Evolutionary conservation across 2,329 filamentous ascomycete genomes (phyloP).

Genomic region (Ramularia endophylla): DNA sequence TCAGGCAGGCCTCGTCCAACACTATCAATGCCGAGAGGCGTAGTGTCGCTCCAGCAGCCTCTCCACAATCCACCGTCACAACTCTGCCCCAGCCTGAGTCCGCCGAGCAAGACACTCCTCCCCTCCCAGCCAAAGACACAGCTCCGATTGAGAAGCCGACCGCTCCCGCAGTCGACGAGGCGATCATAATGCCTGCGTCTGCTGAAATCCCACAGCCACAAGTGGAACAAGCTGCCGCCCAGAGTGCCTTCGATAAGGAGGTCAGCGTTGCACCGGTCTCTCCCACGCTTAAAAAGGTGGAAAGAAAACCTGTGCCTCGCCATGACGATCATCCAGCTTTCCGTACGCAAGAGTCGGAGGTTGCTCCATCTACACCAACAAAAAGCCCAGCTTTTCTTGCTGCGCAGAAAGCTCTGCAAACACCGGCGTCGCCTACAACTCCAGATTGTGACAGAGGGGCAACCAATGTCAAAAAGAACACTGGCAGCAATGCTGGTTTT

Average conservation of each 20-base stretch:
- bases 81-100: slow-evolving; percentile 5
- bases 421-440: slow-evolving; percentile 23
- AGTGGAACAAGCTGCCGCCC: background rate
- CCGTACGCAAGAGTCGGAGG: slow-evolving; percentile 25
- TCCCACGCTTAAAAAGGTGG: slow-evolving; percentile 20
- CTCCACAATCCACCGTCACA: slow-evolving; percentile 2
- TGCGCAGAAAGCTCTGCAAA: slow-evolving; percentile 27
- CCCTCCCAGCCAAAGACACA: slow-evolving; percentile 32
- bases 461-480: slow-evolving; percentile 35
- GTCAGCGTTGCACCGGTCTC: slow-evolving; percentile 11
- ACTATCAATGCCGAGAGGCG: slow-evolving; percentile 21
- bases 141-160: background rate
- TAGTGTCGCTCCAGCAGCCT: slow-evolving; percentile 7
- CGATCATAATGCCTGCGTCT: slow-evolving; percentile 2
- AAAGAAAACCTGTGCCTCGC: slow-evolving; percentile 29
- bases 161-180: background rate
- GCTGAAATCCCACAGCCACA: too few relatives aligned
- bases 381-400: slow-evolving; percentile 27
- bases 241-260: slow-evolving; percentile 21
- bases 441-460: slow-evolving; percentile 22
- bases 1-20: slow-evolving; percentile 18
- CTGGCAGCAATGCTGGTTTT: slow-evolving; percentile 42
- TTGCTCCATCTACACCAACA: slow-evolving; percentile 22
- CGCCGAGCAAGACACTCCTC: slow-evolving; percentile 32
- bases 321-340: slow-evolving; percentile 39